A percentile compares a stretch with the other conserved stretches of the same genome.
phyloP scores from a whole-genome alignment of 2,329 filamentous ascomycete species.

The Stachybotrys echinatus region DNA sequence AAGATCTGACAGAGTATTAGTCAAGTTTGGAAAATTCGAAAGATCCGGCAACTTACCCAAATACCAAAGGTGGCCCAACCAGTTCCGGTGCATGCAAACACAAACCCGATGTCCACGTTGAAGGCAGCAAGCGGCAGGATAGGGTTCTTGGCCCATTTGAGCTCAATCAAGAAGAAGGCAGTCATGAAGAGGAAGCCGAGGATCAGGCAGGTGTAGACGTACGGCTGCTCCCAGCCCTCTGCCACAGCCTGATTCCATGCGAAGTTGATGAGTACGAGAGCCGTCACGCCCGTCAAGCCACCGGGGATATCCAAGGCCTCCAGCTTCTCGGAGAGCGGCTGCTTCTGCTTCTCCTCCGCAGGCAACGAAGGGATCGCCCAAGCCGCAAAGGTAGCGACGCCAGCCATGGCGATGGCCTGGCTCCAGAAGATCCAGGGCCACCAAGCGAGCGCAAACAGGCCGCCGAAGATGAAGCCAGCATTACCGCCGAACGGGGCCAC shows the following conservation, averaged over 20 bases:
- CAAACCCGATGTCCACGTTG: slow-evolving; percentile 6
- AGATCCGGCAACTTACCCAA: slow-evolving; percentile 2
- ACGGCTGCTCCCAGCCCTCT: slow-evolving; percentile 51
- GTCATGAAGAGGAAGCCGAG: slow-evolving; percentile 49
- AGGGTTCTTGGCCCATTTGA: slow-evolving; percentile 3
- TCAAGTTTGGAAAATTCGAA: background rate
- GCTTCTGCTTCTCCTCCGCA: slow-evolving; percentile 12
- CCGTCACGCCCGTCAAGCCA: slow-evolving; percentile 41
- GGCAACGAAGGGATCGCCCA: slow-evolving; percentile 30
- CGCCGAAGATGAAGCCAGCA: slow-evolving; percentile 33
- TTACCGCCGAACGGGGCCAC: slow-evolving; percentile 39
- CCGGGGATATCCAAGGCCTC: slow-evolving; percentile 33
- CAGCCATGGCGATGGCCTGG: slow-evolving; percentile 11
- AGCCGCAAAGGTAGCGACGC: slow-evolving; percentile 24
- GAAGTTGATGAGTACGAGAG: slow-evolving; percentile 59
- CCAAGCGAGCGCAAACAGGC: slow-evolving; percentile 30
- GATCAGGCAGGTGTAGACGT: slow-evolving; percentile 52
- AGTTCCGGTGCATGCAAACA: slow-evolving; percentile 6
- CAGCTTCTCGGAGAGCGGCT: slow-evolving; percentile 11
- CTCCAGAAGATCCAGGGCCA: slow-evolving; percentile 31
- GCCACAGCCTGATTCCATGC: slow-evolving; percentile 62
- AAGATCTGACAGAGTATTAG: slow-evolving; percentile 6
- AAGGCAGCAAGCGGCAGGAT: slow-evolving; percentile 4
- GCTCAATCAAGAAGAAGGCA: slow-evolving; percentile 46
- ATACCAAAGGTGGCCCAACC: slow-evolving; percentile 9